A percentile compares a stretch with the other conserved stretches of the same genome.
Evolutionary conservation across 108 stramenopile species (phyloP).

Genomic region (Nitzschia inconspicua): DNA sequence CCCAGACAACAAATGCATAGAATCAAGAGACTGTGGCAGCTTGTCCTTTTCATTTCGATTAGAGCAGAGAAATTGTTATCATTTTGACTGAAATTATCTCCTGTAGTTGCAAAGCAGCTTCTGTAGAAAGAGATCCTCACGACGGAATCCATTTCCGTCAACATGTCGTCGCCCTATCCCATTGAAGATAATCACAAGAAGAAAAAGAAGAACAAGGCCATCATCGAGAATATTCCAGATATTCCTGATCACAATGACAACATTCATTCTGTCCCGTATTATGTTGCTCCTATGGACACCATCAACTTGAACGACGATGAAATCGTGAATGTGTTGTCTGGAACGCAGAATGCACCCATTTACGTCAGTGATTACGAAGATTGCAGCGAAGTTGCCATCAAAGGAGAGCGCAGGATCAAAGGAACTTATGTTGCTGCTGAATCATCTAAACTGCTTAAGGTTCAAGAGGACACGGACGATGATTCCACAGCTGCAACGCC

Average conservation of each 20-base stretch:
- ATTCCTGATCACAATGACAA: not conserved
- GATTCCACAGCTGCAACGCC: not conserved
- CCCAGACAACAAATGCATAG: too few relatives aligned
- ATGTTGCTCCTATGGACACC: not conserved
- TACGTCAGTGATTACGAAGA: conserved; percentile 9
- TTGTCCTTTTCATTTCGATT: too few relatives aligned
- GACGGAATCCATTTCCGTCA: too few relatives aligned
- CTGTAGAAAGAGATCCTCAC: too few relatives aligned
- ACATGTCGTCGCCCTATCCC: too few relatives aligned
- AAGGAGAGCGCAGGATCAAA: not conserved
- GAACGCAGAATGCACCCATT: not conserved
- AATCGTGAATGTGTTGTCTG: not conserved
- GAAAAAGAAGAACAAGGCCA: not conserved
- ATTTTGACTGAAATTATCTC: too few relatives aligned
- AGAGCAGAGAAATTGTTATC: too few relatives aligned
- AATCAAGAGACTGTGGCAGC: too few relatives aligned
- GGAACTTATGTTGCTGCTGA: not conserved
- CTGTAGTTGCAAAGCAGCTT: too few relatives aligned
- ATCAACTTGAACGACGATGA: too few relatives aligned
- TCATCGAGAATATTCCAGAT: conserved; percentile 8
- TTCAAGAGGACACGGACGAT: not conserved
- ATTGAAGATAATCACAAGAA: not conserved
- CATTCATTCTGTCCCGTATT: not conserved
- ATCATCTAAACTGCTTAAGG: not conserved
- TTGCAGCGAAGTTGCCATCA: not conserved